Evolutionary conservation across 768 basidiomycete species (phyloP).

Genomic region (Terana coerulea): DNA sequence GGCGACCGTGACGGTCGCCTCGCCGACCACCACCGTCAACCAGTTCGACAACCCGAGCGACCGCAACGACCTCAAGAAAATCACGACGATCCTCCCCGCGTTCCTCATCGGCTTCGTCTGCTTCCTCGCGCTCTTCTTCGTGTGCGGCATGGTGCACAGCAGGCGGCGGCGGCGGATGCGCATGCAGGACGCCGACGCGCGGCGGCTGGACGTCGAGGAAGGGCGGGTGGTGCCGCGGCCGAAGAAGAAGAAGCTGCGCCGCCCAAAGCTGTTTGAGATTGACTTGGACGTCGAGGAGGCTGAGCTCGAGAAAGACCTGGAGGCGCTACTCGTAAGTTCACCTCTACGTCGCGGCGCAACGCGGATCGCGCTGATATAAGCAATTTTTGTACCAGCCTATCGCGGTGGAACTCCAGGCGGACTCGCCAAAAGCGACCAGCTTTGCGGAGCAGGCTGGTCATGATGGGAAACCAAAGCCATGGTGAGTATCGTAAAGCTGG

Average conservation of each 20-base stretch:
- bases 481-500: too few relatives aligned
- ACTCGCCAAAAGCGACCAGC: too few relatives aligned
- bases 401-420: constrained; percentile 10
- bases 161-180: constrained; percentile 9
- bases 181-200: not conserved
- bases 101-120: constrained; percentile 14
- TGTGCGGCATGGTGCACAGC: constrained; percentile 3
- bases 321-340: constrained; percentile 6
- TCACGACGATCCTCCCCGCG: constrained; percentile 12
- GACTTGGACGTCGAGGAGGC: constrained; percentile 5
- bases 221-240: not conserved
- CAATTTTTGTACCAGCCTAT: constrained; percentile 5
- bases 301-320: constrained; percentile 4
- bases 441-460: too few relatives aligned
- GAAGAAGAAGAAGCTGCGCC: constrained; percentile 9
- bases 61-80: not conserved
- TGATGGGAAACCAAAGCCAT: too few relatives aligned
- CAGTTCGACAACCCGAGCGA: not conserved
- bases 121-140: constrained; percentile 10
- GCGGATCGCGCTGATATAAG: not conserved
- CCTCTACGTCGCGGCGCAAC: not conserved
- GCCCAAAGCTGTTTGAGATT: constrained; percentile 10
- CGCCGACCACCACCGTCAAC: not conserved
- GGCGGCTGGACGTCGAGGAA: too few relatives aligned
- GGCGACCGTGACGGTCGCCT: not conserved